phyloP scores from a whole-genome alignment of 1,139 yeast genomes.

The Meyerozyma guilliermondii region DNA sequence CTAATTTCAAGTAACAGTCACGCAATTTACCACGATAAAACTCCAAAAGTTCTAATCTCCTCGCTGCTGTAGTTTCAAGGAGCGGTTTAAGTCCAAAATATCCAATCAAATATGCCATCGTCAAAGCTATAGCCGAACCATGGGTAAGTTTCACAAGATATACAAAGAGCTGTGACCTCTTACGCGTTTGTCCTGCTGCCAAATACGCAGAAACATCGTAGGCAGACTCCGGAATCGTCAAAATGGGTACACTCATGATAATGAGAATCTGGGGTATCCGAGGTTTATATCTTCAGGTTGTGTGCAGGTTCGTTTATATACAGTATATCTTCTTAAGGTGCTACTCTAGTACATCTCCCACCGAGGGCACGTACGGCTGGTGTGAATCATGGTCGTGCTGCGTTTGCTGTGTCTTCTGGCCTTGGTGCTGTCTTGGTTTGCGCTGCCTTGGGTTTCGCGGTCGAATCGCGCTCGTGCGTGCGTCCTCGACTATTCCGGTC shows the following conservation, averaged over 20 bases:
- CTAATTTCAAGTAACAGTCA: conserved; percentile 31
- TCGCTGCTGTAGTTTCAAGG: conserved; percentile 24
- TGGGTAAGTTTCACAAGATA: conserved; percentile 31
- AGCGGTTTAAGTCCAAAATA: conserved; percentile 32
- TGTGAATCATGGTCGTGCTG: background rate
- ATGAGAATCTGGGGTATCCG: background rate
- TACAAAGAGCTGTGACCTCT: conserved; percentile 22
- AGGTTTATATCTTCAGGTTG: background rate
- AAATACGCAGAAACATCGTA: conserved; percentile 29
- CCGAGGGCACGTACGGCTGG: background rate
- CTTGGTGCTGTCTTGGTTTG: background rate
- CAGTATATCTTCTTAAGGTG: background rate
- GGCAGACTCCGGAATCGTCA: conserved; percentile 42
- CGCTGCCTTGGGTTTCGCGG: no score
- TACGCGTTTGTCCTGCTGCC: conserved; percentile 10
- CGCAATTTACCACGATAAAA: conserved; percentile 28
- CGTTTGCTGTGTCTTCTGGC: no score
- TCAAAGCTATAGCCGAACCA: conserved; percentile 30
- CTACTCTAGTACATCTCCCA: background rate
- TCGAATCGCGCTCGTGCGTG: no score
- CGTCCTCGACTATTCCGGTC: background rate
- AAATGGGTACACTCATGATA: conserved; percentile 23
- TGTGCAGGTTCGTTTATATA: background rate
- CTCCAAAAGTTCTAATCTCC: conserved; percentile 34
- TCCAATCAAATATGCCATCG: conserved; percentile 29